These are phyloP conservation scores for Calonectria pseudoturangicola DNA, from an alignment of 2,329 filamentous ascomycete species.

Conservation along the genomic window DNA sequence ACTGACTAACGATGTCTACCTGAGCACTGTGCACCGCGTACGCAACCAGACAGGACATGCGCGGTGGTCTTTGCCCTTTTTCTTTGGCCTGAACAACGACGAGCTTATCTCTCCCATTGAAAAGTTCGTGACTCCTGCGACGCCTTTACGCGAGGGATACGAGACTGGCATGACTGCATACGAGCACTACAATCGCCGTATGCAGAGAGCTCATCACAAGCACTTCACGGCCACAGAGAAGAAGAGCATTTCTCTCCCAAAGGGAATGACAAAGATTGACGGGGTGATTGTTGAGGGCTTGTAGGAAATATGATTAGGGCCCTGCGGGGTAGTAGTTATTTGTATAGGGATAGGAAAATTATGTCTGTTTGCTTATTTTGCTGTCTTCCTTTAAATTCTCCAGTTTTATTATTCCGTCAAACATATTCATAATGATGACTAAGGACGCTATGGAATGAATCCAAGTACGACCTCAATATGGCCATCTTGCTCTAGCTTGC, in stretches of 20 bases:
- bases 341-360: too few species aligned
- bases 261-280: slow-evolving; percentile 1
- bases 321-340: not conserved
- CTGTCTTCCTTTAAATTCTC: too few species aligned
- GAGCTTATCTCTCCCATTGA: not conserved
- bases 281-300: not conserved
- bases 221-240: slow-evolving; percentile 15
- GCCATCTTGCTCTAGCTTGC: too few species aligned
- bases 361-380: too few species aligned
- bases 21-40: slow-evolving; percentile 24
- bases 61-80: slow-evolving; percentile 1
- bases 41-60: not conserved
- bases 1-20: slow-evolving; percentile 19
- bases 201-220: slow-evolving; percentile 12
- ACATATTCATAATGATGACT: too few species aligned
- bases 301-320: not conserved
- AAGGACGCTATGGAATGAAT: too few species aligned
- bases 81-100: slow-evolving; percentile 13
- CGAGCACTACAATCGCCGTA: slow-evolving; percentile 6
- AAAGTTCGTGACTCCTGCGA: not conserved
- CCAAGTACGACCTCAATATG: too few species aligned
- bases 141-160: not conserved
- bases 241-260: not conserved
- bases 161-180: not conserved
- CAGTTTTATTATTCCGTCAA: too few species aligned